Percentiles rank a stretch among this genome's conserved stretches.
phyloP scores from a whole-genome alignment of 1,284 basidiomycete genomes.

The Rhodotorula sp. region DNA sequence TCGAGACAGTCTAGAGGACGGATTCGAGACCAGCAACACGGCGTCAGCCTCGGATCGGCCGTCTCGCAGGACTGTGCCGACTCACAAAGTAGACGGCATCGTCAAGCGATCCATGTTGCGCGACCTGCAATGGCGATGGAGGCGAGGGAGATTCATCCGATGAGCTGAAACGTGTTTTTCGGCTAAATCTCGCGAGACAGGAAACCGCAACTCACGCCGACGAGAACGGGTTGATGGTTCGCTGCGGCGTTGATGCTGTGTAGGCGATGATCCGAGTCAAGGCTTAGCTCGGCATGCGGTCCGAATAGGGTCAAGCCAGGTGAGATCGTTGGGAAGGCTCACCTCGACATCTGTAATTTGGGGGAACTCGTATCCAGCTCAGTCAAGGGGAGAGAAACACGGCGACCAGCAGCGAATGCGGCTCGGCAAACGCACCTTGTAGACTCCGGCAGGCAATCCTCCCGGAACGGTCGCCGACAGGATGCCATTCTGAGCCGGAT shows the following conservation, averaged over 20 bases:
- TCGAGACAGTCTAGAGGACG: background rate
- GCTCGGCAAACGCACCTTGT: conserved; percentile 46
- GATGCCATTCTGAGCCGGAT: conserved; percentile 54
- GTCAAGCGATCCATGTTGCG: conserved; percentile 40
- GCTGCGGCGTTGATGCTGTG: conserved; percentile 51
- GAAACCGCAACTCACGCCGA: conserved; percentile 6
- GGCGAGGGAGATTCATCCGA: no score
- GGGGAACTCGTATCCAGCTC: no score
- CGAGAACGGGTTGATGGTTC: conserved; percentile 62
- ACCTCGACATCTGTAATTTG: background rate
- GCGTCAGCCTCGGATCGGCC: no score
- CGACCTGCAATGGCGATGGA: conserved; percentile 14
- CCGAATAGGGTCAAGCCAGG: background rate
- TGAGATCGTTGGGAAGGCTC: background rate
- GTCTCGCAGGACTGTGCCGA: no score
- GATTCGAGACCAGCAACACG: background rate
- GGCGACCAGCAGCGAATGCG: background rate
- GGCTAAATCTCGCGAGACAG: background rate
- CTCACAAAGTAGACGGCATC: conserved; percentile 37
- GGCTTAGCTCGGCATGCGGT: no score
- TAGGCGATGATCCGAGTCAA: background rate
- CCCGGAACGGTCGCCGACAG: conserved; percentile 58
- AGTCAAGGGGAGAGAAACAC: background rate
- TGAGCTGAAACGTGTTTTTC: background rate
- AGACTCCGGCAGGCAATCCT: conserved; percentile 62